These are phyloP conservation scores for Erythrophleum ivorense DNA, from an alignment of 331 rosid species.

Conservation along the genomic window DNA sequence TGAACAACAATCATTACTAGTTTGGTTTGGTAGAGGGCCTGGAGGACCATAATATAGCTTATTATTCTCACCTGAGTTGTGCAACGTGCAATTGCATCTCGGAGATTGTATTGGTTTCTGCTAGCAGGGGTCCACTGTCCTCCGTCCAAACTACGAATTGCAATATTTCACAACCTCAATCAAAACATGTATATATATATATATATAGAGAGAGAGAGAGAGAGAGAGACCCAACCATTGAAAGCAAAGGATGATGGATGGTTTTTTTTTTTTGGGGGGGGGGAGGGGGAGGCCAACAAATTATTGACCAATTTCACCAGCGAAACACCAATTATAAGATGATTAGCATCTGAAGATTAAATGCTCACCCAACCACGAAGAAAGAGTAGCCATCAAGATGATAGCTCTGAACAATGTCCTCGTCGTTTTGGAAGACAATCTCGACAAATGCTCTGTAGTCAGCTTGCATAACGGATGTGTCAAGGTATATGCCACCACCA, in stretches of 20 bases:
- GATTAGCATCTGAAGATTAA: not conserved
- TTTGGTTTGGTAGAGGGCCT: not conserved
- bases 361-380: conserved; percentile 92
- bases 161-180: conserved; percentile 13
- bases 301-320: conserved; percentile 24
- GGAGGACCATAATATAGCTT: not conserved
- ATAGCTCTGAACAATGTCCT: conserved; percentile 80
- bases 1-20: not conserved
- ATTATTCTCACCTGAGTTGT: conserved; percentile 71
- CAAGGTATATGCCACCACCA: conserved; percentile 89
- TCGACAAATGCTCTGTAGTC: conserved; percentile 83
- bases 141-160: conserved; percentile 85
- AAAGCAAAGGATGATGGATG: not conserved
- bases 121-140: conserved; percentile 79
- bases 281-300: conserved; percentile 5
- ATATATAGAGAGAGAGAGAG: not conserved
- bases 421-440: conserved; percentile 91
- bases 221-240: not conserved
- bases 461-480: conserved; percentile 84
- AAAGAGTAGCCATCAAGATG: conserved; percentile 95
- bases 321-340: conserved; percentile 3
- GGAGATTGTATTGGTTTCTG: conserved; percentile 81
- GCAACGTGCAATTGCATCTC: conserved; percentile 88
- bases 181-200: not conserved
- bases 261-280: not conserved